Percentiles rank a stretch among this genome's conserved stretches.
Evolutionary conservation across 352 stramenopile genomes (phyloP).

Genomic region (Pelagophyceae sp.): DNA sequence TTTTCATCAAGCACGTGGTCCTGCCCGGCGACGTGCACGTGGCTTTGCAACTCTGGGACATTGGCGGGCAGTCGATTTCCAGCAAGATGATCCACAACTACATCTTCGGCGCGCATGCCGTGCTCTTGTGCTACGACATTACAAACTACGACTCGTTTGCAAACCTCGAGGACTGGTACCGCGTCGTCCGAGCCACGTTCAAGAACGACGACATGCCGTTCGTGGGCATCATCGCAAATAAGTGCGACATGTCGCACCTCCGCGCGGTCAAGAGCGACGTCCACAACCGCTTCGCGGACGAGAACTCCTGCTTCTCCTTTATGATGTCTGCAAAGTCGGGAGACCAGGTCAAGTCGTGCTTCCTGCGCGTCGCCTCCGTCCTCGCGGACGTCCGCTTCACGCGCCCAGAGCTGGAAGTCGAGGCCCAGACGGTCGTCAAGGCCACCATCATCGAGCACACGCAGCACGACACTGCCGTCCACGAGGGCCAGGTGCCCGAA

Average conservation of each 20-base stretch:
- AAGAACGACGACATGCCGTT: conserved; percentile 70
- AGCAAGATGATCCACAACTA: conserved; percentile 75
- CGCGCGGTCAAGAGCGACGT: conserved; percentile 69
- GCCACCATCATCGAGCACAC: conserved; percentile 82
- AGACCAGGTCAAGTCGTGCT: conserved; percentile 51
- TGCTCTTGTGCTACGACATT: conserved; percentile 86
- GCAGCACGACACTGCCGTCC: conserved; percentile 53
- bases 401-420: conserved; percentile 68
- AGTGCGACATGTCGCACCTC: conserved; percentile 75
- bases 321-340: conserved; percentile 84
- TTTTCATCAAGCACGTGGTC: conserved; percentile 82
- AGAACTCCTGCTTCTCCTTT: conserved; percentile 77
- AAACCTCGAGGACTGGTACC: conserved; percentile 82
- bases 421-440: conserved; percentile 68
- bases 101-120: conserved; percentile 79
- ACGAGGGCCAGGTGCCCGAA: neutral
- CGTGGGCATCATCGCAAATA: conserved; percentile 75
- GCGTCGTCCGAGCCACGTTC: conserved; percentile 49
- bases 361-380: conserved; percentile 30
- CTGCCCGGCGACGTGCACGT: conserved; percentile 54
- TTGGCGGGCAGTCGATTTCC: conserved; percentile 78
- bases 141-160: conserved; percentile 89
- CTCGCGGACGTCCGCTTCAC: conserved; percentile 46
- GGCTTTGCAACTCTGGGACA: conserved; percentile 84
- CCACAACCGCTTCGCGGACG: conserved; percentile 79